phyloP scores from a whole-genome alignment of 345 rosid species.

The Camelina sativa region DNA sequence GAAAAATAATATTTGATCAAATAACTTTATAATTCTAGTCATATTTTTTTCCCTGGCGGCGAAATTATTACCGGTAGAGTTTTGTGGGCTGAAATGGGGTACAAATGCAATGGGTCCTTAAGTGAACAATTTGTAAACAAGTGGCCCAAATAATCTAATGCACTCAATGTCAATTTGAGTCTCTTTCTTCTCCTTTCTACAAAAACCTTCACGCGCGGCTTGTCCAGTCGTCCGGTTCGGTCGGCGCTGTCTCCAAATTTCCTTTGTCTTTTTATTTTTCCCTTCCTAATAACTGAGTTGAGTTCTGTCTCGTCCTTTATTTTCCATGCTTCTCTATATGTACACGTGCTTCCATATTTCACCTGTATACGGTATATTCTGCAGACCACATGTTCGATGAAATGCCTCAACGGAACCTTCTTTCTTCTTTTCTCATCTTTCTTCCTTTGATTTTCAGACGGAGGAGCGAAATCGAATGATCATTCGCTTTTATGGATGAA shows the following conservation, averaged over 20 bases:
- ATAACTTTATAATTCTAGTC: no score
- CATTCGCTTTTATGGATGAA: conserved; percentile 24
- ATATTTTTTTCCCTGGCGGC: no score
- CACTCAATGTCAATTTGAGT: neutral
- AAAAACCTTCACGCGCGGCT: conserved; percentile 32
- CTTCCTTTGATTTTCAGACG: conserved; percentile 21
- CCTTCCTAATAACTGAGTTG: neutral
- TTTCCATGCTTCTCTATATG: neutral
- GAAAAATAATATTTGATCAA: no score
- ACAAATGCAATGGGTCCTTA: neutral
- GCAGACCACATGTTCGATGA: conserved; percentile 41
- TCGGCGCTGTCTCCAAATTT: neutral
- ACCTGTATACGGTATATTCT: neutral
- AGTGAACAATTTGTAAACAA: neutral
- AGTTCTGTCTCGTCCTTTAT: neutral
- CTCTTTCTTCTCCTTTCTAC: conserved; percentile 9
- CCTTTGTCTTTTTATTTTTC: neutral
- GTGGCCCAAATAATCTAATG: conserved; percentile 10
- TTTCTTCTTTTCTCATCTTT: neutral
- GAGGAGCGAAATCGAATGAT: conserved; percentile 18
- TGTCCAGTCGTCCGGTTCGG: conserved; percentile 1
- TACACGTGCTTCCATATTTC: neutral
- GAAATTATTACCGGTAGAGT: neutral
- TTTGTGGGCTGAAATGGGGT: conserved; percentile 12
- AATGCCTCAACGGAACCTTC: conserved; percentile 19